phyloP scores from a whole-genome alignment of 768 basidiomycete genomes.

The Cystoderma amianthinum region DNA sequence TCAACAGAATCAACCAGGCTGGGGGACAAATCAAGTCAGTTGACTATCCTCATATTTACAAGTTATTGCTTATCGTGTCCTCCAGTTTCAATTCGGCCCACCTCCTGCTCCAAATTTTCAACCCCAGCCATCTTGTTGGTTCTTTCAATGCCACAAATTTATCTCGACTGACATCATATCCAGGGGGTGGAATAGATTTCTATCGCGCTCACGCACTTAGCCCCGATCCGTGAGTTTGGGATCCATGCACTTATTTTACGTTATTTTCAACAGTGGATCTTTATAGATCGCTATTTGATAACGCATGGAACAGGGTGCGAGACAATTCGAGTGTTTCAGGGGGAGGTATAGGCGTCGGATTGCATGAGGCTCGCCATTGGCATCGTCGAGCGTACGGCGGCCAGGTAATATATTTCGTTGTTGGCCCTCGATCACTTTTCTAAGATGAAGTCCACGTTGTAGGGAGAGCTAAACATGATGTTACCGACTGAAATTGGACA shows the following conservation, averaged over 20 bases:
- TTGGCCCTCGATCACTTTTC: too few relatives aligned
- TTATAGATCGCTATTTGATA: constrained; percentile 49
- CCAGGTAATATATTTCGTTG: constrained; percentile 31
- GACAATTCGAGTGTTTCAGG: constrained; percentile 25
- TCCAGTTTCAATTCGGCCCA: constrained; percentile 34
- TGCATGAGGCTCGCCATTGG: constrained; percentile 57
- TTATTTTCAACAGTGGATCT: constrained; percentile 27
- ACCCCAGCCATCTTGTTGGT: constrained; percentile 49
- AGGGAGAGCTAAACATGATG: constrained; percentile 48
- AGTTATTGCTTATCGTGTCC: constrained; percentile 1
- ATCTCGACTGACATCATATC: constrained; percentile 4
- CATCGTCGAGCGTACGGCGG: constrained; percentile 63
- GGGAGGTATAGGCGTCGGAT: constrained; percentile 38
- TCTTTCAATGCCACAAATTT: too few relatives aligned
- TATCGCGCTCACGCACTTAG: constrained; percentile 55
- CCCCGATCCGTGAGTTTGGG: constrained; percentile 50
- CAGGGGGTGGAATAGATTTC: constrained; percentile 59
- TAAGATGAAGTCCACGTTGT: too few relatives aligned
- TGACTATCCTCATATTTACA: not conserved
- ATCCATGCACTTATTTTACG: constrained; percentile 9
- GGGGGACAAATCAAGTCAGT: constrained; percentile 40
- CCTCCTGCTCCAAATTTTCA: constrained; percentile 33
- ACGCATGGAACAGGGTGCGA: constrained; percentile 42
- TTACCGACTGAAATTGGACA: constrained; percentile 60
- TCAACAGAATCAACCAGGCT: constrained; percentile 35